A percentile compares a stretch with the other conserved stretches of the same genome.
phyloP scores from a whole-genome alignment of 768 basidiomycete genomes.

The Steccherinum ochraceum region DNA sequence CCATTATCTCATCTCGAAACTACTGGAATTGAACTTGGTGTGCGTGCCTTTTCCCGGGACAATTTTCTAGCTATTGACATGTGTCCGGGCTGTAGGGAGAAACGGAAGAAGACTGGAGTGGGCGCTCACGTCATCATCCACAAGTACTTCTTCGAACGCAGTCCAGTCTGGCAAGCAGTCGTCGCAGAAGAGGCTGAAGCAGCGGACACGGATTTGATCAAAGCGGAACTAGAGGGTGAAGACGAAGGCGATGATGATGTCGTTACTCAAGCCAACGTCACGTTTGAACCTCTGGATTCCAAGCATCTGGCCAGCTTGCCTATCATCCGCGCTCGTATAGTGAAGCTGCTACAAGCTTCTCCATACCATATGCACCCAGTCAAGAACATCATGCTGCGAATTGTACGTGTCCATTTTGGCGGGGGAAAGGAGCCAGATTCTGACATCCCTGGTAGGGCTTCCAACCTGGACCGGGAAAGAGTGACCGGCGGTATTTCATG shows the following conservation, averaged over 20 bases:
- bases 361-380: conserved; percentile 67
- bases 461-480: conserved; percentile 55
- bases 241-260: conserved; percentile 19
- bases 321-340: conserved; percentile 62
- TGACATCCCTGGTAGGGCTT: conserved; percentile 52
- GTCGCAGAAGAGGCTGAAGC: conserved; percentile 55
- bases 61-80: background rate
- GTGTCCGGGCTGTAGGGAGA: conserved; percentile 43
- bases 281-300: conserved; percentile 73
- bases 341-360: conserved; percentile 65
- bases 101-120: conserved; percentile 71
- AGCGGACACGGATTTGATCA: conserved; percentile 23
- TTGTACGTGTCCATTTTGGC: conserved; percentile 41
- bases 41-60: conserved; percentile 27
- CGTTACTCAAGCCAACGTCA: conserved; percentile 15
- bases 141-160: conserved; percentile 76
- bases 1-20: conserved; percentile 76
- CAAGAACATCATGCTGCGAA: conserved; percentile 67
- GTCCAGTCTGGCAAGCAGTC: conserved; percentile 70
- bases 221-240: conserved; percentile 29
- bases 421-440: too few species aligned
- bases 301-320: conserved; percentile 72
- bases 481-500: conserved; percentile 79
- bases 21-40: conserved; percentile 71
- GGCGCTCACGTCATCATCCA: conserved; percentile 78